phyloP scores from a whole-genome alignment of 1,284 basidiomycete species.

The Apiotrichum sp. region DNA sequence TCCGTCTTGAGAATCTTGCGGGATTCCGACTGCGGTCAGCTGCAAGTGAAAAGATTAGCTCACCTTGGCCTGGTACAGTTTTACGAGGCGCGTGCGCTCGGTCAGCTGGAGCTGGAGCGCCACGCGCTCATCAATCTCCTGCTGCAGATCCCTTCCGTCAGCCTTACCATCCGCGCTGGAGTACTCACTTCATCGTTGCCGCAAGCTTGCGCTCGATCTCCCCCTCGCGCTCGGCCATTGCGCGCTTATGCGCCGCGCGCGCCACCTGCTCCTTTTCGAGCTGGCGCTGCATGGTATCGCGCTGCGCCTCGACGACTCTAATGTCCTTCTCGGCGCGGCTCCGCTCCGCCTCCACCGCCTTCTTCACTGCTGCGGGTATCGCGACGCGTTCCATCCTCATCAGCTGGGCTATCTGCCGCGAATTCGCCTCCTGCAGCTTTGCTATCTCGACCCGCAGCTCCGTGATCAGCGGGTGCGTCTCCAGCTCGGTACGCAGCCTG shows the following conservation, averaged over 20 bases:
- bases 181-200: constrained; percentile 14
- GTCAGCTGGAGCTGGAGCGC: constrained; percentile 12
- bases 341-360: constrained; percentile 13
- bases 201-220: constrained; percentile 14
- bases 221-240: constrained; percentile 17
- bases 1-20: constrained; percentile 23
- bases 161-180: neutral
- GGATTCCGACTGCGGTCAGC: constrained; percentile 20
- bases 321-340: constrained; percentile 10
- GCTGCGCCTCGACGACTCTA: constrained; percentile 14
- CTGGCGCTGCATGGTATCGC: constrained; percentile 19
- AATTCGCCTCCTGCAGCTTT: neutral
- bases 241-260: too few relatives aligned
- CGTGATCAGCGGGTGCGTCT: constrained; percentile 18
- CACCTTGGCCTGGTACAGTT: constrained; percentile 22
- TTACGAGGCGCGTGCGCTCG: constrained; percentile 26
- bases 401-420: neutral
- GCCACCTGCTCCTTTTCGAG: constrained; percentile 23
- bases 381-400: neutral
- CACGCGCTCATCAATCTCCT: constrained; percentile 13
- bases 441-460: constrained; percentile 6
- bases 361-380: constrained; percentile 1
- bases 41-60: neutral
- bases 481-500: constrained; percentile 18
- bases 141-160: constrained; percentile 7